Evolutionary conservation across 768 basidiomycete genomes (phyloP), one percentile per base, ranked within the genome.

Genomic region (Naganishia onofrii): DNA sequence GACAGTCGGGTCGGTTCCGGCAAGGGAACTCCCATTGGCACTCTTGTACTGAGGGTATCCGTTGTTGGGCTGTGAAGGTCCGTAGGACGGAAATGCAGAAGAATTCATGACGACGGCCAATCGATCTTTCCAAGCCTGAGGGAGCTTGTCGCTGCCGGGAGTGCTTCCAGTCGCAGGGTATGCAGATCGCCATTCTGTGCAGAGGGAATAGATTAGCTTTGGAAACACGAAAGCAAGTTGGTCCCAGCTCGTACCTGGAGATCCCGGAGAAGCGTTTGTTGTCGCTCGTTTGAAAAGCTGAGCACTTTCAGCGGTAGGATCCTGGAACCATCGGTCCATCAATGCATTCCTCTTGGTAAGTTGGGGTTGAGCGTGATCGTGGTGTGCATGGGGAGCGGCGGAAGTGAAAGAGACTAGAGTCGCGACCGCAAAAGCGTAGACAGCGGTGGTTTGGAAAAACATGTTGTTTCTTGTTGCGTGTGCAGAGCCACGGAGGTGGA

Each of bases 91-190:
- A 46, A 58, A 71, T 17, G 38, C 36, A 9, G 70, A 42, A 6
- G 55, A 63, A 17, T 28, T 26, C 1, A 88, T 86, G 69, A 93
- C 83, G 72, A 86, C 78, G 0, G 84, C 76, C 21, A 93, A 84
- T 7, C 91, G 90, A 75, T 86, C 85, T 31, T 86, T 75, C 93
- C 93, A 96, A 34, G 81, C 83, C 69, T 84, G 78, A 17, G 92
- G 92, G 69, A 91, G 82, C 9, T 76, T 71, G 38, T 78, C 76
- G 0, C 83, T 77, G 70, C 88, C 85, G n/a, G 87, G 86, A 8
- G 82, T 80, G n/a, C 69, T 69, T n/a, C 75, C 70, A 17, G 70
- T 64, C 1, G 74, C 66, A 19, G 92, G 91, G 79, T 86, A 92
- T 26, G 83, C 84, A 15, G 84, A 83, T 5, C 84, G 76, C 89